Evolutionary conservation across 2,329 filamentous ascomycete species (phyloP), one percentile per base, ranked within the genome.

Genomic region (Nemania bipapillata): DNA sequence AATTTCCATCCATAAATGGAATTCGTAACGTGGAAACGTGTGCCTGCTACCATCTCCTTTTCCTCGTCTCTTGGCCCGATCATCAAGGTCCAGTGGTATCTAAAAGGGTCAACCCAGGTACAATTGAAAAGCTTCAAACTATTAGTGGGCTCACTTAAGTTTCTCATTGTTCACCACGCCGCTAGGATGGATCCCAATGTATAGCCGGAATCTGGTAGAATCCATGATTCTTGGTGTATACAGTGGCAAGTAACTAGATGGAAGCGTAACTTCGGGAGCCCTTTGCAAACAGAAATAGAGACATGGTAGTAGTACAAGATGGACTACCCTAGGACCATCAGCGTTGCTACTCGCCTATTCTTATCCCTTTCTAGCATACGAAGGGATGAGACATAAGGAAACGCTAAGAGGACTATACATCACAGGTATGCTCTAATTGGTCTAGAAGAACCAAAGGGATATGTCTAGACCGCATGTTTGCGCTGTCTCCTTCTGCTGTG

Each of bases 1-100:
- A 26, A 52, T n/a, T 11, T n/a, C 57, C 45, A 60, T n/a, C n/a
- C 28, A n/a, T 1, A 2, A 40, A 9, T 2, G 6, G 45, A 37
- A 26, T 52, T 40, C 28, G 11, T 52, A n/a, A 60, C 45, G 12
- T 52, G 57, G 20, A 20, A 52, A 20, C 45, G 45, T 28, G 3
- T 20, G 6, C 45, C 57, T 9, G 45, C 42, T 12, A 52, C 45
- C 9, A 7, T 4, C 4, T 52, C 8, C 26, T n/a, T 6, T 1
- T 12, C 37, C 28, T 60, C 57, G 4, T 6, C 30, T 26, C 52
- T 60, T 7, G 57, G 57, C 7, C 57, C 57, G 20, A 60, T 40
- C 57, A 60, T 40, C 20, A 60, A 60, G 20, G 3, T 45, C 57
- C 57, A 60, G 45, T 60, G 57, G 20, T 52, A 60, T 24, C 57